A percentile compares a stretch with the other conserved stretches of the same genome.
Conservation (phyloP, 1,284 basidiomycete species). For the Ustilago shanxiensis region DNA sequence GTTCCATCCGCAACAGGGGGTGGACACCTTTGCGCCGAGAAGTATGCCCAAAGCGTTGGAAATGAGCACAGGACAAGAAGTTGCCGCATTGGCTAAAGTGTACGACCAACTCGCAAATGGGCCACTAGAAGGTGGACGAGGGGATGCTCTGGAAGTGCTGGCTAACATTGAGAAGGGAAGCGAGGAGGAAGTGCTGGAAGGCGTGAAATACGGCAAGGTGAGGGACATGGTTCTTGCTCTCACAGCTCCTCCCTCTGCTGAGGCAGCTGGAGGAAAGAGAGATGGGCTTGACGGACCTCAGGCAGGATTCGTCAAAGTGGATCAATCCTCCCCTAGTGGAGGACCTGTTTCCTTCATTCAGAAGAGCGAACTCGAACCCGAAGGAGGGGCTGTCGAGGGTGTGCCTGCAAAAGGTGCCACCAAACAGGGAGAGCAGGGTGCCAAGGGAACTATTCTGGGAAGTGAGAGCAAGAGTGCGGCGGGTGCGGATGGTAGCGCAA, state of each 20-base stretch:
- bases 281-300: conserved; percentile 20
- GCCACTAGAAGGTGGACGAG: conserved; percentile 43
- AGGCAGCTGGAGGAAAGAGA: conserved; percentile 4
- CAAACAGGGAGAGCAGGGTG: conserved; percentile 32
- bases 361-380: conserved; percentile 45
- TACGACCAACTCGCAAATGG: conserved; percentile 52
- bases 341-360: conserved; percentile 47
- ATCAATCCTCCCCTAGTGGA: conserved; percentile 19
- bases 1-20: conserved; percentile 39
- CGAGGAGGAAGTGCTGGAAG: conserved; percentile 37
- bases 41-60: conserved; percentile 39
- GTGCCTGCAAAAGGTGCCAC: conserved; percentile 17
- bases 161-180: conserved; percentile 36
- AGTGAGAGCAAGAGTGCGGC: conserved; percentile 4
- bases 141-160: conserved; percentile 44
- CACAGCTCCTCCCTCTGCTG: conserved; percentile 42
- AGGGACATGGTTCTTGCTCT: conserved; percentile 46
- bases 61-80: conserved; percentile 48
- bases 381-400: conserved; percentile 30
- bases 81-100: conserved; percentile 42
- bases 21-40: conserved; percentile 27
- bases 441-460: conserved; percentile 23
- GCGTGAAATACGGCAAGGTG: conserved; percentile 40
- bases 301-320: background rate
- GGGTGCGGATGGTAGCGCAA: conserved; percentile 27